A percentile compares a stretch with the other conserved stretches of the same genome.
phyloP scores from a whole-genome alignment of 2,329 filamentous ascomycete genomes.

The Penicillium paneum region DNA sequence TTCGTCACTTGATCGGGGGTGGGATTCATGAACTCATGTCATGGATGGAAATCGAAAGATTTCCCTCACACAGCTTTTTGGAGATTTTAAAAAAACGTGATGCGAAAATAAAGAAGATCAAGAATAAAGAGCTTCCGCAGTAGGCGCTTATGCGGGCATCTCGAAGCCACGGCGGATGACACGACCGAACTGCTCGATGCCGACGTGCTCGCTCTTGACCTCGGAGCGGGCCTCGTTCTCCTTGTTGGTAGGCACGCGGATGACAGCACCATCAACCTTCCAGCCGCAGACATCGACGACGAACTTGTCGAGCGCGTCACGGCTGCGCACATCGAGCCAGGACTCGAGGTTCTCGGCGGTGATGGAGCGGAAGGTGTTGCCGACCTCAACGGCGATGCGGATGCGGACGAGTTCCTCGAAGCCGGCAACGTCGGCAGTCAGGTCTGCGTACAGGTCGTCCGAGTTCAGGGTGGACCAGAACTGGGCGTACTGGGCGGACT shows the following conservation, averaged over 20 bases:
- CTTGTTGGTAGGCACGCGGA: constrained; percentile 84
- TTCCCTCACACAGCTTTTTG: constrained; percentile 11
- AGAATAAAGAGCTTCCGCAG: constrained; percentile 10
- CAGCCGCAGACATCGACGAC: constrained; percentile 83
- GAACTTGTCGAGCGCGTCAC: constrained; percentile 70
- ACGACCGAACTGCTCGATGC: constrained; percentile 51
- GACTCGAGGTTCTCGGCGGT: constrained; percentile 65
- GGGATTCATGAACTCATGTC: constrained; percentile 28
- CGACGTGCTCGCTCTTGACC: constrained; percentile 92
- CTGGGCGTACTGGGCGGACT: constrained; percentile 80
- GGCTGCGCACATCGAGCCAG: constrained; percentile 68
- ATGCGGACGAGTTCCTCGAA: constrained; percentile 94
- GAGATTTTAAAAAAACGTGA: constrained; percentile 12
- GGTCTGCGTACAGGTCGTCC: constrained; percentile 92
- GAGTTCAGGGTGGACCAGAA: constrained; percentile 94
- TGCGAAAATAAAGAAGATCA: constrained; percentile 14
- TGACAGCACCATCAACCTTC: constrained; percentile 63
- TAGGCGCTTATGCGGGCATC: constrained; percentile 59
- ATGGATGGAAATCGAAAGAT: constrained; percentile 9
- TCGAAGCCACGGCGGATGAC: constrained; percentile 84
- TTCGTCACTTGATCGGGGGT: constrained; percentile 22
- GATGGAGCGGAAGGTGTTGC: constrained; percentile 74
- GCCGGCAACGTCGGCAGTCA: constrained; percentile 88
- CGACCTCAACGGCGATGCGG: constrained; percentile 82
- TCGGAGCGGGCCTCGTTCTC: constrained; percentile 97